phyloP scores from a whole-genome alignment of 805 yeast genomes.

The Wickerhamiella kazuoi region DNA sequence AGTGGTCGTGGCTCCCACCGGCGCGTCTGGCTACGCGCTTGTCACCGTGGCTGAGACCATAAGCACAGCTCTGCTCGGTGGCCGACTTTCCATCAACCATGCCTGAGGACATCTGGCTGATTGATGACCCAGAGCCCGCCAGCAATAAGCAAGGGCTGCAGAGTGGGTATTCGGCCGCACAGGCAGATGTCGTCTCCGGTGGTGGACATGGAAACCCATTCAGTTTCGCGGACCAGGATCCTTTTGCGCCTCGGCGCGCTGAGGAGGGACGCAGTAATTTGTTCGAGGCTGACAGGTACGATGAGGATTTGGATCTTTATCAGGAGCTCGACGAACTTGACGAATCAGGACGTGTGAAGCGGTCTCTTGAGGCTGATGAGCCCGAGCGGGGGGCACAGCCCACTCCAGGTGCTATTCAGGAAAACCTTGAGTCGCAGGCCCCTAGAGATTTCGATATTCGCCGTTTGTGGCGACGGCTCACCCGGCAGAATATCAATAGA shows the following conservation, averaged over 20 bases:
- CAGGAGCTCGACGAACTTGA: conserved; percentile 14
- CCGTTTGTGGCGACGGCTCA: conserved; percentile 16
- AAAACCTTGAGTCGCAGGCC: conserved; percentile 6
- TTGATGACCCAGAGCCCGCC: conserved; percentile 5
- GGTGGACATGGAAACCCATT: too few species aligned
- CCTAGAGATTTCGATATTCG: conserved; percentile 21
- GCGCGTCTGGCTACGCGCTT: too few species aligned
- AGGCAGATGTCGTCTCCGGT: too few species aligned
- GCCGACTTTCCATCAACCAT: too few species aligned
- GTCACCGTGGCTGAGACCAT: too few species aligned
- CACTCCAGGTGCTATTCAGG: conserved; percentile 8
- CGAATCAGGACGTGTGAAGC: conserved; percentile 4
- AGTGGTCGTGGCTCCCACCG: too few species aligned
- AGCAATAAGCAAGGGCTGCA: too few species aligned
- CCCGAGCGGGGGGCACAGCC: background rate
- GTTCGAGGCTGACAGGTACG: background rate
- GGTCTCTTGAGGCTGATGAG: background rate
- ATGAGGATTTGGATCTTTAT: conserved; percentile 4
- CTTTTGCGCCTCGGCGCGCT: background rate
- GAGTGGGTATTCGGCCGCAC: too few species aligned
- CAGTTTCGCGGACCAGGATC: background rate
- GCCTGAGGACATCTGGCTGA: conserved; percentile 14
- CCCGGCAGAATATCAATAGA: conserved; percentile 10
- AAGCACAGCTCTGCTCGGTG: too few species aligned
- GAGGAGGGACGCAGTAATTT: background rate